A percentile compares a stretch with the other conserved stretches of the same genome.
These are phyloP conservation scores for Cocos nucifera DNA, from an alignment of 176 grass and related monocot genomes.

Conservation along the genomic window DNA sequence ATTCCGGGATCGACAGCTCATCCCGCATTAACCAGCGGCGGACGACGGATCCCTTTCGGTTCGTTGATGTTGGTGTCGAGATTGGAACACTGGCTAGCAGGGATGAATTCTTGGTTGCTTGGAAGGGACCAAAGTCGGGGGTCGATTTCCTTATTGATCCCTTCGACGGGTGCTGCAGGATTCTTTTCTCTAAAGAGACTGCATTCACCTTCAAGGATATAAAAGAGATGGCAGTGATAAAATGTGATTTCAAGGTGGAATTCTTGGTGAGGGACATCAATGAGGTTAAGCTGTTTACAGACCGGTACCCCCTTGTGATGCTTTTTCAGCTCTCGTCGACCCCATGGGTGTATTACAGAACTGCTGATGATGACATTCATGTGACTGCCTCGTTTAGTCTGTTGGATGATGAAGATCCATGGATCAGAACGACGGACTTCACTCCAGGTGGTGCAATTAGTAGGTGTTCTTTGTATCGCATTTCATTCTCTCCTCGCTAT, in stretches of 20 bases:
- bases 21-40: constrained; percentile 36
- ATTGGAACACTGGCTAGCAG: constrained; percentile 28
- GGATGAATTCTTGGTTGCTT: constrained; percentile 44
- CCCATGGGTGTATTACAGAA: constrained; percentile 49
- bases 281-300: constrained; percentile 29
- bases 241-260: constrained; percentile 67
- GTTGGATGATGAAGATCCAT: constrained; percentile 73
- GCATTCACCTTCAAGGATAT: constrained; percentile 37
- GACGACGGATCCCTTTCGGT: constrained; percentile 40
- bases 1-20: constrained; percentile 38
- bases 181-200: constrained; percentile 54
- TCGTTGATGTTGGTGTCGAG: constrained; percentile 50
- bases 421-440: constrained; percentile 73
- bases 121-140: constrained; percentile 31
- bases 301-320: constrained; percentile 28
- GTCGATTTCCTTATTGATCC: constrained; percentile 69
- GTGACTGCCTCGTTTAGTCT: constrained; percentile 48
- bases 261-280: constrained; percentile 44
- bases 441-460: constrained; percentile 49
- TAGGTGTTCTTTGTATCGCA: constrained; percentile 43
- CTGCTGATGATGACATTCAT: constrained; percentile 73
- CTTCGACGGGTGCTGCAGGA: constrained; percentile 48
- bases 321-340: constrained; percentile 32
- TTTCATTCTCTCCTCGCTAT: constrained; percentile 44
- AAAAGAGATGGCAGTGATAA: constrained; percentile 29